Base-by-base conservation (phyloP, 139 green algal species). In the Dunaliella sp. region DNA sequence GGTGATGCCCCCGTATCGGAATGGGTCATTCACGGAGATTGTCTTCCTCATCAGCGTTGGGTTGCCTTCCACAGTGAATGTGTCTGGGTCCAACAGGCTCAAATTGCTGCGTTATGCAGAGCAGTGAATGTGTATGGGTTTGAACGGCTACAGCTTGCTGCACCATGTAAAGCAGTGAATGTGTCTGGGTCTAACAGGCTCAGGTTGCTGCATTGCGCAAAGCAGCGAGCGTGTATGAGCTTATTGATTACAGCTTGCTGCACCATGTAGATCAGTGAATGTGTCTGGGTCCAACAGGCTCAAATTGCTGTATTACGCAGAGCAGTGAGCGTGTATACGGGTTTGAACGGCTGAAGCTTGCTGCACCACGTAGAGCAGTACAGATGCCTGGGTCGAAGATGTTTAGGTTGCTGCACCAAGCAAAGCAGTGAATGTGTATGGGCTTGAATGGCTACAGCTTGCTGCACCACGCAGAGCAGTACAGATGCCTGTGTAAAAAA, bases 1-100 rank as follows among this genome's bases (percentile, higher is more conserved):
- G 0, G 95, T 98, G 77, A 98, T 85, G 21, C 95, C 95, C 35
- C 73, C 77, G 79, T 89, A 98, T 0, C 97, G 90, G 81, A 99
- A 94, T 28, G 97, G 97, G 77, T 97, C 89, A 88, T 99, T 99
- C 1, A 99, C 97, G 30, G 85, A 94, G 82, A 98, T 96, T 25
- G 84, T 91, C 90, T 98, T 98, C 34, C 86, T 86, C 74, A 90
- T 38, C 65, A 94, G 57, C 86, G 57, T 57, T 38, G 48, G 48
- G 48, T 65, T 65, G 48, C 48, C 85, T 38, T 30, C 80, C 80
- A 3, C 73, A 78, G 78, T 59, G 78, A 36, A n/a, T 16, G 35
- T 26, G 80, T 38, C 22, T 1, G 72, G 35, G 72, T 86, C 83
- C 35, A 86, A 1, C 72, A 86, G 33, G n/a, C 83, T 86, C 34